Evolutionary conservation across 2,329 filamentous ascomycete species (phyloP).

Genomic region (Verticillium longisporum): DNA sequence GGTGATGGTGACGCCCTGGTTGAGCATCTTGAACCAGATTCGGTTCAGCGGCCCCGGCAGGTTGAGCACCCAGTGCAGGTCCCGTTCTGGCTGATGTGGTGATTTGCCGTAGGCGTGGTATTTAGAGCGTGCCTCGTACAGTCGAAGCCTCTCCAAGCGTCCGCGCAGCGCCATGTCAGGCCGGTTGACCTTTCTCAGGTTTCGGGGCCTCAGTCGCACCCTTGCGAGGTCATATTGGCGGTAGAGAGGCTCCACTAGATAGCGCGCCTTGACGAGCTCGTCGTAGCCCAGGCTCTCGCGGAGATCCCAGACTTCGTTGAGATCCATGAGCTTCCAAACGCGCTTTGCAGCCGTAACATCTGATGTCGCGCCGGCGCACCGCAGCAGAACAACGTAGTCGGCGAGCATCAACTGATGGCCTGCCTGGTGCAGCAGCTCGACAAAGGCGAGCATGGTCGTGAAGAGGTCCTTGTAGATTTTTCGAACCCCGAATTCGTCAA

Average conservation of each 20-base stretch:
- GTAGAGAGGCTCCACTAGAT: conserved; percentile 37
- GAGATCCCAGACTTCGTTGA: conserved; percentile 16
- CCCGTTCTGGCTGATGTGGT: conserved; percentile 2
- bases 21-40: conserved; percentile 7
- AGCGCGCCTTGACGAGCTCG: conserved; percentile 42
- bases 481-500: conserved; percentile 40
- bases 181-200: conserved; percentile 15
- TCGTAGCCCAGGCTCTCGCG: conserved; percentile 27
- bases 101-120: conserved; percentile 5
- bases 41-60: conserved; percentile 3
- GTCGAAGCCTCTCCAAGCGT: conserved; percentile 4
- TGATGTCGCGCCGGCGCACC: conserved; percentile 38
- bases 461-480: conserved; percentile 30
- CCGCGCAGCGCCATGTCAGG: neutral
- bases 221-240: conserved; percentile 35
- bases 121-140: conserved; percentile 1
- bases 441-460: conserved; percentile 23
- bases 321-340: conserved; percentile 26
- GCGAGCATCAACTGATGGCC: conserved; percentile 21
- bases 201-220: conserved; percentile 31
- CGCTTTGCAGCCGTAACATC: conserved; percentile 25
- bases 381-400: conserved; percentile 38
- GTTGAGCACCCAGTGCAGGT: conserved; percentile 7
- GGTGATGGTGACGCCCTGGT: neutral
- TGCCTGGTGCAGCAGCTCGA: conserved; percentile 21